These are phyloP conservation scores for Penicillium sp. DNA, from an alignment of 2,329 filamentous ascomycete genomes.

Conservation along the genomic window DNA sequence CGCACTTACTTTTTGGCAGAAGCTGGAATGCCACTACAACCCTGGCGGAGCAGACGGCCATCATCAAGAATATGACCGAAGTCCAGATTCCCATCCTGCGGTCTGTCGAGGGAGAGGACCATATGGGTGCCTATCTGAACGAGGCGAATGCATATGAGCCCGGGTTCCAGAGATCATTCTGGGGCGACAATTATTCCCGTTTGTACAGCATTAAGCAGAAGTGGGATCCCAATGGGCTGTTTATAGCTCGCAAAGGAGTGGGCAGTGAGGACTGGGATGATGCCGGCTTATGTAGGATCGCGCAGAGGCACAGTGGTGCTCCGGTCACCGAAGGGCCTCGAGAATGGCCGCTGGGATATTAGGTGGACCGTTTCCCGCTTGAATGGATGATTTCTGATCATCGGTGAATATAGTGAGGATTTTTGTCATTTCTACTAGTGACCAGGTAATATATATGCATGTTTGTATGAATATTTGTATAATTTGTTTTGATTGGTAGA, in stretches of 20 bases:
- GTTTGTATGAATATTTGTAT: background rate
- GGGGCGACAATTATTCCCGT: conserved; percentile 35
- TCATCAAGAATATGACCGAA: conserved; percentile 37
- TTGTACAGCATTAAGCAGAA: conserved; percentile 32
- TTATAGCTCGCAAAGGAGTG: conserved; percentile 24
- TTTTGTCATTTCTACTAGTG: background rate
- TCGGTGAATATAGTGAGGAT: background rate
- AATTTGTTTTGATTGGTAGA: background rate
- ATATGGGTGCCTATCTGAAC: conserved; percentile 39
- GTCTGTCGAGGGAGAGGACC: conserved; percentile 19
- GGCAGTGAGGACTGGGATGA: conserved; percentile 30
- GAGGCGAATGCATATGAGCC: conserved; percentile 44
- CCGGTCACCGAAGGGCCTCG: background rate
- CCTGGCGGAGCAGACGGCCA: conserved; percentile 30
- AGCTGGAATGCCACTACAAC: conserved; percentile 27
- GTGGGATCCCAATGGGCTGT: conserved; percentile 33
- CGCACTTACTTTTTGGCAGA: conserved; percentile 36
- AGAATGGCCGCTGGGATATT: background rate
- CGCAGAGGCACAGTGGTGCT: background rate
- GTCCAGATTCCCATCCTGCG: conserved; percentile 26
- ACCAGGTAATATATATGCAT: background rate
- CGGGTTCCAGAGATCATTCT: conserved; percentile 42
- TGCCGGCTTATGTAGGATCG: conserved; percentile 19
- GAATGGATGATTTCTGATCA: background rate
- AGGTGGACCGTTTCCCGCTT: background rate